Base-by-base conservation (phyloP, 257 asterid species). In the Solanum sejunctum region DNA sequence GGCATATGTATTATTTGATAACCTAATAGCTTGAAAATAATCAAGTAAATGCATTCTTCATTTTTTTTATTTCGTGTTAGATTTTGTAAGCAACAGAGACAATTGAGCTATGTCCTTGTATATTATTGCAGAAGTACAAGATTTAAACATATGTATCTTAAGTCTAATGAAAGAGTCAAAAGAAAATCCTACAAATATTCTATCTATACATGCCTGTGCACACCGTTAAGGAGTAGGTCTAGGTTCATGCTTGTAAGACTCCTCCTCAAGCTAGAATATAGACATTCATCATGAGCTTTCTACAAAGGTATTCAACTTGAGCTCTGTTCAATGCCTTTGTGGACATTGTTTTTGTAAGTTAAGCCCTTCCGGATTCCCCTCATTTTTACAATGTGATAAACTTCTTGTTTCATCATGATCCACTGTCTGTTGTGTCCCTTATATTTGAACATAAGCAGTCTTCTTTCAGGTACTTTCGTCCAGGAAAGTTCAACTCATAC, bases 401-500 rank as follows among this genome's bases (percentile, higher is more conserved):
- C 80, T 45, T 72, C 80, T 72, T 45, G 80, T 72, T 72, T 20
- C 20, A 26, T 45, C 80, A 72, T 72, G 20, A 45, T n/a, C 80
- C 10, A 45, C 32, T 51, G 57, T 45, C 36, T 45, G 57, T 72
- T 72, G 56, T 43, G 80, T n/a, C 80, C 80, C 56, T 72, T 43
- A 5, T 43, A 72, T 72, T 71, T 72, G 80, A 72, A 72, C 80
- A 72, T 72, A 72, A 72, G 39, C 20, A 18, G 57, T 45, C 39
- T 45, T 72, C 12, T 88, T 81, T 84, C 94, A 96, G 99, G 99
- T 95, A 87, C 95, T 96, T 66, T 87, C 95, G 21, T 93, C 98
- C 72, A 91, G 98, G 91, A 95, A 93, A 80, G 98, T 95, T 57
- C 89, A 93, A 88, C 98, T 96, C 86, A 63, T 93, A 56, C 91